These are phyloP conservation scores for Hyaloscypha variabilis DNA, from an alignment of 495 filamentous ascomycete species.

Conservation along the genomic window DNA sequence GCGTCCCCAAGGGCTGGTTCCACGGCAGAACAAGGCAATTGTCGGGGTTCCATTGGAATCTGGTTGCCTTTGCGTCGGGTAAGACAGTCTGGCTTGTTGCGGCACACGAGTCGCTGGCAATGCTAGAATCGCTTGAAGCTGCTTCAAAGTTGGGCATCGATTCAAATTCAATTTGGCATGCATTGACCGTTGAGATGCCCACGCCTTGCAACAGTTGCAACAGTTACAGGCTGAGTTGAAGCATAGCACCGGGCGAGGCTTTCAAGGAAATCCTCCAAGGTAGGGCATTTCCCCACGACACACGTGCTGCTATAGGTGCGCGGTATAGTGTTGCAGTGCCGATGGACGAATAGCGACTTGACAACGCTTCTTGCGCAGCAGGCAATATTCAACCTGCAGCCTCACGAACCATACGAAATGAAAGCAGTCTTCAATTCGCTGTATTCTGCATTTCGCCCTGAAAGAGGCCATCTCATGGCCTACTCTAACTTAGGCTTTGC, in stretches of 20 bases:
- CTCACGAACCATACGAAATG: constrained; percentile 19
- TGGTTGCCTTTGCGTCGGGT: constrained; percentile 16
- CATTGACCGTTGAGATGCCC: background rate
- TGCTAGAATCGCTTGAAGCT: background rate
- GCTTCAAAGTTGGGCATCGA: background rate
- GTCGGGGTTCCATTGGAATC: constrained; percentile 9
- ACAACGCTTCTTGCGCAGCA: constrained; percentile 5
- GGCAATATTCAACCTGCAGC: constrained; percentile 20
- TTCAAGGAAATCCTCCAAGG: background rate
- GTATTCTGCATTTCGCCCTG: background rate
- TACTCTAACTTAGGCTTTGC: background rate
- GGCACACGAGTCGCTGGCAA: background rate
- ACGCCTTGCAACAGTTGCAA: background rate
- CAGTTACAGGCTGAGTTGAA: background rate
- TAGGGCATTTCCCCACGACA: constrained; percentile 4
- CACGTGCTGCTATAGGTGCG: constrained; percentile 21
- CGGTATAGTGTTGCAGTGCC: constrained; percentile 23
- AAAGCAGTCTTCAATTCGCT: constrained; percentile 12
- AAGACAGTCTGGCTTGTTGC: background rate
- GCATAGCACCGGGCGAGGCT: constrained; percentile 19
- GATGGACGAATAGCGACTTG: constrained; percentile 19
- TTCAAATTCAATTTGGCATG: background rate
- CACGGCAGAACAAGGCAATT: constrained; percentile 23
- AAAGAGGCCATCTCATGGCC: constrained; percentile 1
- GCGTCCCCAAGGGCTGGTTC: constrained; percentile 12